These are phyloP conservation scores for Lodderomyces margitis DNA, from an alignment of 1,139 yeast genomes.

Conservation along the genomic window DNA sequence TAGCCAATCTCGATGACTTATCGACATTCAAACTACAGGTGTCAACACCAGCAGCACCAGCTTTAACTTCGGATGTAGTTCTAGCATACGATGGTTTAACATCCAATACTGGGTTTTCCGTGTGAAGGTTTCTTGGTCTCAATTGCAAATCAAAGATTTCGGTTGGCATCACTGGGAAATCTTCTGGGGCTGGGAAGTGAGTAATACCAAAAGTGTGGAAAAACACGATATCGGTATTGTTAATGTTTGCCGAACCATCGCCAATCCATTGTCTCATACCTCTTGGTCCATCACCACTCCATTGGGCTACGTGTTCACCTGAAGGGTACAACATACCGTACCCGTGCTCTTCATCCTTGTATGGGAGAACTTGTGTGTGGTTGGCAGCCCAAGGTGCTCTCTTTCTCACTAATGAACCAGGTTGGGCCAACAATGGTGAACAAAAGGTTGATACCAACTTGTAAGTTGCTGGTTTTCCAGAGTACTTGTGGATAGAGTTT, in stretches of 20 bases:
- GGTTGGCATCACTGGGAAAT: conserved; percentile 87
- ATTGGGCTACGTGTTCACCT: conserved; percentile 76
- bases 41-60: conserved; percentile 33
- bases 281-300: conserved; percentile 70
- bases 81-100: conserved; percentile 67
- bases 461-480: conserved; percentile 73
- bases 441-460: conserved; percentile 77
- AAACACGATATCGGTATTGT: conserved; percentile 66
- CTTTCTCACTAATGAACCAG: conserved; percentile 71
- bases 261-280: conserved; percentile 77
- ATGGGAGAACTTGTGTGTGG: conserved; percentile 68
- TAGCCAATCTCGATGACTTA: conserved; percentile 41
- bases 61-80: conserved; percentile 59
- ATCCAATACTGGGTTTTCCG: conserved; percentile 74
- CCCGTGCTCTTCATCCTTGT: conserved; percentile 49
- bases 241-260: conserved; percentile 59
- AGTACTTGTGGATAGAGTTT: conserved; percentile 58
- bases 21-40: conserved; percentile 39
- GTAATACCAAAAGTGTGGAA: conserved; percentile 85
- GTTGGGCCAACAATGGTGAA: conserved; percentile 70
- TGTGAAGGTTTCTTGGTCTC: conserved; percentile 77
- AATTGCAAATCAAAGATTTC: conserved; percentile 72
- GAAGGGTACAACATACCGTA: conserved; percentile 71
- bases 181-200: conserved; percentile 87
- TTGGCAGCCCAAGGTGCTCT: conserved; percentile 81